Percentiles rank a stretch among this genome's conserved stretches.
Evolutionary conservation across 306 rosid species (phyloP).

Genomic region (Elaeagnus macrophylla): DNA sequence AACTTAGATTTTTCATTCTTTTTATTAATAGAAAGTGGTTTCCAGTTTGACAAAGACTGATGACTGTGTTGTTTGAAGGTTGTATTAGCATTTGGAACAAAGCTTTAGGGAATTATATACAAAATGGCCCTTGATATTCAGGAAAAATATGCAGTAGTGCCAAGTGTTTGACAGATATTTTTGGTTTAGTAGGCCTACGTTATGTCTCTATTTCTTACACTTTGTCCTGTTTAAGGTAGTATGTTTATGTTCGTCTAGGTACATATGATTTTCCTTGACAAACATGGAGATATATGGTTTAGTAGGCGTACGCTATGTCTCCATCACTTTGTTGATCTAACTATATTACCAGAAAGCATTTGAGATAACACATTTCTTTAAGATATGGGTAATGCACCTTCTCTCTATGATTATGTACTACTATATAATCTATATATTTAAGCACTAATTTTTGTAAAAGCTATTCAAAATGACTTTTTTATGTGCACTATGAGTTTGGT

Average conservation of each 20-base stretch:
- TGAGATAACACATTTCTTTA: conserved; percentile 83
- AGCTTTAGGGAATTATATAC: conserved; percentile 81
- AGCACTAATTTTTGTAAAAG: too few relatives aligned
- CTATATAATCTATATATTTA: too few relatives aligned
- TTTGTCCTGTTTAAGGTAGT: conserved; percentile 83
- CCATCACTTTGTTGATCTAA: conserved; percentile 19
- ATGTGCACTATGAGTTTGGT: conserved; percentile 90
- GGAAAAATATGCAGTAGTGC: conserved; percentile 87
- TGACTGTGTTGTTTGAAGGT: conserved; percentile 39
- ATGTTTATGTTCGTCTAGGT: not conserved
- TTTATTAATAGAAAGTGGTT: not conserved
- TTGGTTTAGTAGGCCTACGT: conserved; percentile 84
- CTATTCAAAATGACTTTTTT: too few relatives aligned
- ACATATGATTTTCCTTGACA: not conserved
- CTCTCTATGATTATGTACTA: not conserved
- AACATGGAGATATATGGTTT: not conserved
- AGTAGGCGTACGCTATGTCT: too few relatives aligned
- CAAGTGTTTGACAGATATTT: conserved; percentile 85
- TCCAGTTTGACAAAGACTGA: conserved; percentile 6
- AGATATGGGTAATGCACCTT: conserved; percentile 46
- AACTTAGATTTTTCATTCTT: too few relatives aligned
- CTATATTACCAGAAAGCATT: conserved; percentile 70
- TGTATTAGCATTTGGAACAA: conserved; percentile 78
- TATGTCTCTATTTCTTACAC: conserved; percentile 73
- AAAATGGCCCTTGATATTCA: conserved; percentile 83